Base-by-base conservation (phyloP, 768 basidiomycete genomes). In the Stropharia rugosoannulata region DNA sequence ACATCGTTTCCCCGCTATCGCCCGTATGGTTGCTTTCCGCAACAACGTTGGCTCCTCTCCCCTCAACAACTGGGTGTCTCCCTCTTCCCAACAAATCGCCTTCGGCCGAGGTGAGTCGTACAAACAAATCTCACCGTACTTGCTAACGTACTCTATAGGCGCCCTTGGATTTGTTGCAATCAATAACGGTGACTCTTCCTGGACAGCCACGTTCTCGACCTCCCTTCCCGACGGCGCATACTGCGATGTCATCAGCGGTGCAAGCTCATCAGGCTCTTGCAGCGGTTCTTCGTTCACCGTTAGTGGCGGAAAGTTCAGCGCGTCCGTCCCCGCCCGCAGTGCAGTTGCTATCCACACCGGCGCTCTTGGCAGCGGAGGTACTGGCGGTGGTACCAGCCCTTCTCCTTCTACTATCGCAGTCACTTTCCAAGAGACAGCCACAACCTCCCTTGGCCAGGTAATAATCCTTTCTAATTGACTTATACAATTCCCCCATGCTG, bases 21-120 rank as follows among this genome's bases (percentile, higher is more conserved):
- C 74, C 2, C 85, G 85, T 4, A 85, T 87, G 84, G 77, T 78
- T n/a, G 83, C 81, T 1, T 86, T 87, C 73, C 74, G 79, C 35
- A 84, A 86, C 60, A 73, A 74, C 32, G 85, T 85, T 8, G 84
- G 84, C 4, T 62, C 70, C 2, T 73, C 80, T 2, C 64, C 75
- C 1, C 59, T 89, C 4, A 78, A 68, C 1, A 75, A 85, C 61
- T 88, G 85, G 84, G 75, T 81, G 5, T 78, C 84, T 2, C 81
- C 84, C 0, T 75, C 76, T 45, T 70, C 77, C 3, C 72, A 84
- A 55, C 86, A 79, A 63, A 85, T 89, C 55, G 87, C 86, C 0
- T 90, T 87, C 60, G 82, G 83, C 5, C 70, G 87, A 60, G 86
- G 87, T 79, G 54, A 8, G 72, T 63, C 12, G 16, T 6, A 8